These are phyloP conservation scores for Penicillium cosmopolitanum DNA, from an alignment of 495 filamentous ascomycete genomes.

Conservation along the genomic window DNA sequence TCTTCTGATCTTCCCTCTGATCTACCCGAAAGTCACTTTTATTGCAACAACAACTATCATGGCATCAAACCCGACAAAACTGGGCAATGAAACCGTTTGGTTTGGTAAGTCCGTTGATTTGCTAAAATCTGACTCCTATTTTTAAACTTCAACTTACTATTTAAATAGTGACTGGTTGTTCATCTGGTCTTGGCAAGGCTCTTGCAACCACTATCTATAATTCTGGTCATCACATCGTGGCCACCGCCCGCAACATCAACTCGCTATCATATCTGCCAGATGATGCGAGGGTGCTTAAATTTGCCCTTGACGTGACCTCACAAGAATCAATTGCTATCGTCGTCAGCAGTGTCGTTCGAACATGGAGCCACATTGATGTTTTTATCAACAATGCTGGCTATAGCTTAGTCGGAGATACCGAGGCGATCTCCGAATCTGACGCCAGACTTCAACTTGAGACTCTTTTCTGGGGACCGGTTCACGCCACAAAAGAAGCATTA, in stretches of 20 bases:
- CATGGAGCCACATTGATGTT: slow-evolving; percentile 55
- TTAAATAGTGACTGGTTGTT: slow-evolving; percentile 30
- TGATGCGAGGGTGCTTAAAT: slow-evolving; percentile 41
- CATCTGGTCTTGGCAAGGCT: slow-evolving; percentile 45
- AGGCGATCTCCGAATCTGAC: slow-evolving; percentile 43
- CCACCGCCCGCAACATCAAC: slow-evolving; percentile 46
- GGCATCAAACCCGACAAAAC: neutral
- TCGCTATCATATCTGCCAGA: slow-evolving; percentile 43
- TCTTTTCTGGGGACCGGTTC: slow-evolving; percentile 54
- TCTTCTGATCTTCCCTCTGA: no score
- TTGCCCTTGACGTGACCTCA: slow-evolving; percentile 51
- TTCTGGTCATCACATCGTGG: slow-evolving; percentile 48
- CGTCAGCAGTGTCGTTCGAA: slow-evolving; percentile 34
- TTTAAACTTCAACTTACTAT: neutral
- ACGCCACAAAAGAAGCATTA: slow-evolving; percentile 42
- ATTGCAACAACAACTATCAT: neutral
- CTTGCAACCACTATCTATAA: slow-evolving; percentile 44
- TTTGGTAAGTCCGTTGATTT: slow-evolving; percentile 12
- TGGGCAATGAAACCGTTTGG: slow-evolving; percentile 12
- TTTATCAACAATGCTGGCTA: slow-evolving; percentile 63
- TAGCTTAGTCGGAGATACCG: slow-evolving; percentile 46
- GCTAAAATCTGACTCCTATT: neutral
- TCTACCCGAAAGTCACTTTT: no score
- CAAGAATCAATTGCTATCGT: slow-evolving; percentile 42
- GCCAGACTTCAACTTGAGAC: slow-evolving; percentile 48